Base-by-base conservation (phyloP, 1,284 basidiomycete species). In the Quambalaria eucalypti region DNA sequence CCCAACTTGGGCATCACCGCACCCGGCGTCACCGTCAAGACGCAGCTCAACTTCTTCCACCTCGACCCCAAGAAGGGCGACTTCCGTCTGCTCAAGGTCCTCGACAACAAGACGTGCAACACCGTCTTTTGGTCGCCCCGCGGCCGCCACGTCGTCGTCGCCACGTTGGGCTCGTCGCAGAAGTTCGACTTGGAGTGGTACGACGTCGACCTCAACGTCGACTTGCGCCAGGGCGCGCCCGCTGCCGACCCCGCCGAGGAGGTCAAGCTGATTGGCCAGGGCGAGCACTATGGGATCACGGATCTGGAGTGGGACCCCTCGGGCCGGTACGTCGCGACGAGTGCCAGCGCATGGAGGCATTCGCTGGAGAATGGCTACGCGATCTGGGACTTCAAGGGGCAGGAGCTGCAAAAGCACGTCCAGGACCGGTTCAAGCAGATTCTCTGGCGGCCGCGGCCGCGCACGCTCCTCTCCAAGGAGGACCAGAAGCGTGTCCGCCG, bases 111-210 rank as follows among this genome's bases (percentile, higher is more conserved):
- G 69, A 89, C 90, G 23, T 89, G 86, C 77, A 98, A 98, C 80
- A 88, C 90, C 28, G 87, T 98, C 69, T 86, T 90, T 59, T 99
- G 95, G 95, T 95, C 92, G 40, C 93, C 95, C 39, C 86, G 88
- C 54, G 95, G 95, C 52, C 86, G 95, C 51, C 90, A 97, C 79
- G 87, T 96, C 55, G 88, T 97, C 49, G 84, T 96, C 55, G 92
- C 91, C 19, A 97, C 93, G 42, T 87, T 98, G 54, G 95, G 92
- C 44, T 93, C 90, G 16, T 86, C 88, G 23, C 85, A 84, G 69
- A 98, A 98, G 80, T 98, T 88, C 30, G 95, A 98, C 77, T 82
- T 99, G 38, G 93, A 98, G 77, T 98, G 97, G 80, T 98, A 90
- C 90, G 95, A 98, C 77, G 83, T 97, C 51, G 95, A 98, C 79